Evolutionary conservation across 176 grass and related monocot species (phyloP).

Genomic region (Panicum miliaceum): DNA sequence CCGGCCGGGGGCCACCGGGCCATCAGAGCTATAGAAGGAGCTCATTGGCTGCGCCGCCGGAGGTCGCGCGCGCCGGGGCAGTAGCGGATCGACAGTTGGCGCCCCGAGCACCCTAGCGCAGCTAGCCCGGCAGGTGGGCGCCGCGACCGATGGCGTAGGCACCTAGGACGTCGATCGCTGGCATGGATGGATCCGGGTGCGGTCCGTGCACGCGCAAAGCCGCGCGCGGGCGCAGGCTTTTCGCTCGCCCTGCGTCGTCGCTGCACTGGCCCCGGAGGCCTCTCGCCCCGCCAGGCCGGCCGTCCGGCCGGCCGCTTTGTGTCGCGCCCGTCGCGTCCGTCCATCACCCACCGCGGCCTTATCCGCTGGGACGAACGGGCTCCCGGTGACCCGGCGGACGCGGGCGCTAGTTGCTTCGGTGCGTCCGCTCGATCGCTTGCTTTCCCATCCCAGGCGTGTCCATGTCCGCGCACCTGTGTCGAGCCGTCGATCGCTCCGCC

Average conservation of each 20-base stretch:
- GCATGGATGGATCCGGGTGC: neutral
- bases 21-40: too few species aligned
- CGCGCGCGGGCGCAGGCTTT: neutral
- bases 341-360: neutral
- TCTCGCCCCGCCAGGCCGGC: neutral
- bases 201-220: neutral
- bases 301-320: constrained; percentile 28
- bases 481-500: neutral
- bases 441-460: neutral
- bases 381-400: neutral
- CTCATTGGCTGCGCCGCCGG: neutral
- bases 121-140: neutral
- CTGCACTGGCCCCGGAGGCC: neutral
- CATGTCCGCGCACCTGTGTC: neutral
- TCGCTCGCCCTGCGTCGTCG: neutral
- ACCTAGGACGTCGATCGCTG: neutral
- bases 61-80: neutral
- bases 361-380: neutral
- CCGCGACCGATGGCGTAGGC: neutral
- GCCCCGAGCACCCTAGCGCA: neutral
- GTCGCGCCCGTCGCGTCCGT: constrained; percentile 21
- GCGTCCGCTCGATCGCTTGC: neutral
- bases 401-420: neutral
- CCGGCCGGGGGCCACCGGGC: too few species aligned
- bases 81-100: constrained; percentile 33